These are phyloP conservation scores for Komagataea norvegica DNA, from an alignment of 1,139 yeast species.

Conservation along the genomic window DNA sequence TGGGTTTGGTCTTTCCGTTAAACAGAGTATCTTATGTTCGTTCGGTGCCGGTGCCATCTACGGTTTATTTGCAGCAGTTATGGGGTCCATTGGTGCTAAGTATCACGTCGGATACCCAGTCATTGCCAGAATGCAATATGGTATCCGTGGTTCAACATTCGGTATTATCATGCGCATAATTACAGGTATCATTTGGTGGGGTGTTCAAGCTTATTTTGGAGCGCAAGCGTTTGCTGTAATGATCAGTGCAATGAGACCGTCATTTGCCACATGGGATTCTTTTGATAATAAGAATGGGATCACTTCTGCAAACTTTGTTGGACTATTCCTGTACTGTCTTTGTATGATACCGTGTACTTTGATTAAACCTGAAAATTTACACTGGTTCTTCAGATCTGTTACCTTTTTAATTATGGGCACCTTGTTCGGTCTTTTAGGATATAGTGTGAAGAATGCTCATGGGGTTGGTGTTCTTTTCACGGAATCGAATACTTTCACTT, in stretches of 20 bases:
- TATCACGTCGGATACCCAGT: slow-evolving; percentile 31
- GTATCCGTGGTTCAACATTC: slow-evolving; percentile 31
- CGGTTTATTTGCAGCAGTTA: slow-evolving; percentile 19
- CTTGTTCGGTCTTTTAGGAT: slow-evolving; percentile 29
- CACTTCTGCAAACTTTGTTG: slow-evolving; percentile 26
- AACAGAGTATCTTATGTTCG: slow-evolving; percentile 29
- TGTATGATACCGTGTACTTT: slow-evolving; percentile 24
- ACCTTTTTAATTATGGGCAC: slow-evolving; percentile 23
- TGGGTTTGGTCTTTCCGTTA: slow-evolving; percentile 29
- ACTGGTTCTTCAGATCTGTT: slow-evolving; percentile 21
- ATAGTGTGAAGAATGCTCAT: slow-evolving; percentile 26
- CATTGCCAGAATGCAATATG: slow-evolving; percentile 29
- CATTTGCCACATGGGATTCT: slow-evolving; percentile 24
- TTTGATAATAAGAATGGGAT: slow-evolving; percentile 22
- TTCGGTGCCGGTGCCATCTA: slow-evolving; percentile 23
- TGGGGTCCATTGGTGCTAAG: slow-evolving; percentile 27
- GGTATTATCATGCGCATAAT: slow-evolving; percentile 33
- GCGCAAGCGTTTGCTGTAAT: slow-evolving; percentile 30
- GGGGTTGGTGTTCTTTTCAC: slow-evolving; percentile 27
- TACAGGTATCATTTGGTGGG: slow-evolving; percentile 34
- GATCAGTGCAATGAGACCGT: slow-evolving; percentile 19
- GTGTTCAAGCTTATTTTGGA: slow-evolving; percentile 33
- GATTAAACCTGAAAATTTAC: slow-evolving; percentile 24
- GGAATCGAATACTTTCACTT: slow-evolving; percentile 11
- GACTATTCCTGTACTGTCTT: slow-evolving; percentile 23